phyloP scores from a whole-genome alignment of 2,329 filamentous ascomycete genomes.

The Neurospora crassa region DNA sequence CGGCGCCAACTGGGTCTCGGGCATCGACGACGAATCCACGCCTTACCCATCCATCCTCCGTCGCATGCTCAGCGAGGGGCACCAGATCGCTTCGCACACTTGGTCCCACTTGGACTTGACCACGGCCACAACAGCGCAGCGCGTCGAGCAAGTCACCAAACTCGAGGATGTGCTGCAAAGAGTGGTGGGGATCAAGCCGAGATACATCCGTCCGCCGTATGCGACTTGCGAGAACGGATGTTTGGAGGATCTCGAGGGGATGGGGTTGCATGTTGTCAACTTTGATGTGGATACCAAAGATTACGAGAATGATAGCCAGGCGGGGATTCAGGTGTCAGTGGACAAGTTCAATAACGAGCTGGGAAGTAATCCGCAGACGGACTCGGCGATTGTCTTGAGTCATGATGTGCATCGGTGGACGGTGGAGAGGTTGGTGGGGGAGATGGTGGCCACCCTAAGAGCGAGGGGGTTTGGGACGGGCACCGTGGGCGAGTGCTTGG shows the following conservation, averaged over 20 bases:
- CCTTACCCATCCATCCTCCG: conserved; percentile 16
- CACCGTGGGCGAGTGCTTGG: conserved; percentile 48
- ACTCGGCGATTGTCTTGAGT: conserved; percentile 35
- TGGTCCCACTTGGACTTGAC: conserved; percentile 26
- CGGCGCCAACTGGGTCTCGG: conserved; percentile 21
- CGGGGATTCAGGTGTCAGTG: conserved; percentile 32
- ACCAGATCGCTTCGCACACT: conserved; percentile 29
- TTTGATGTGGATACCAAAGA: conserved; percentile 42
- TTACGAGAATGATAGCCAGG: conserved; percentile 31
- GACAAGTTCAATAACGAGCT: conserved; percentile 32
- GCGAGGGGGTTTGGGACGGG: conserved; percentile 36
- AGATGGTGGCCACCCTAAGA: conserved; percentile 32
- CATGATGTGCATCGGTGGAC: conserved; percentile 32
- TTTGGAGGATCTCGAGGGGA: conserved; percentile 11
- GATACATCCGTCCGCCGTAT: conserved; percentile 28
- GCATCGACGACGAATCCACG: conserved; percentile 20
- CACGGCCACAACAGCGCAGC: conserved; percentile 9
- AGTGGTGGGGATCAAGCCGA: conserved; percentile 26
- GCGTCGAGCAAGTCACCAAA: conserved; percentile 21
- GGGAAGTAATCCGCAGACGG: conserved; percentile 13
- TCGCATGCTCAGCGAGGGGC: conserved; percentile 25
- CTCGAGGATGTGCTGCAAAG: conserved; percentile 22
- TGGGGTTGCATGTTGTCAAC: conserved; percentile 36
- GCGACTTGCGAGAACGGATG: conserved; percentile 17
- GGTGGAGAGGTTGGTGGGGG: conserved; percentile 23